phyloP scores from a whole-genome alignment of 2,329 filamentous ascomycete species.

The Acephala macrosclerotiorum region DNA sequence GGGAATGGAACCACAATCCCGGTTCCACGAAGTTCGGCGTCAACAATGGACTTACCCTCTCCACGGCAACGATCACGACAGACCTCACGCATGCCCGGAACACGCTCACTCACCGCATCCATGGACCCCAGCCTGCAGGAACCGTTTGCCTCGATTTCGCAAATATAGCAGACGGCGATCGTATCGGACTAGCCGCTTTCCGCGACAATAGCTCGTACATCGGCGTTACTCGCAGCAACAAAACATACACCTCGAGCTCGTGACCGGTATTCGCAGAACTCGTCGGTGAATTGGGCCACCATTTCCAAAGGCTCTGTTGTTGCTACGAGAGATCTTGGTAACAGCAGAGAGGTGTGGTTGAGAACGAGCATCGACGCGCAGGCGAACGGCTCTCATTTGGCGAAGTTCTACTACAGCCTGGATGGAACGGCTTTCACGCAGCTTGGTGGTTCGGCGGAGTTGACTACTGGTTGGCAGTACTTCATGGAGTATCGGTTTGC shows the following conservation, averaged over 20 bases:
- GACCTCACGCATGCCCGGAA: slow-evolving; percentile 58
- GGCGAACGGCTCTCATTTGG: slow-evolving; percentile 41
- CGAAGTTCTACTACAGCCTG: slow-evolving; percentile 52
- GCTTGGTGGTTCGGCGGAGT: slow-evolving; percentile 41
- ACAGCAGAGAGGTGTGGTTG: slow-evolving; percentile 47
- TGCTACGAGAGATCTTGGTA: slow-evolving; percentile 29
- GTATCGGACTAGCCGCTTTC: slow-evolving; percentile 59
- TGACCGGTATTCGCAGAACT: slow-evolving; percentile 41
- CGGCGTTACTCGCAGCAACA: slow-evolving; percentile 52
- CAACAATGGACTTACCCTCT: slow-evolving; percentile 53
- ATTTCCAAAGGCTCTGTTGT: slow-evolving; percentile 42
- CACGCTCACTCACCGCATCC: slow-evolving; percentile 55
- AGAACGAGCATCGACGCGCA: slow-evolving; percentile 48
- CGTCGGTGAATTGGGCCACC: slow-evolving; percentile 43
- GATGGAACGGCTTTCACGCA: slow-evolving; percentile 50
- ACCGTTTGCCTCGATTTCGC: slow-evolving; percentile 59
- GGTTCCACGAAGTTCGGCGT: slow-evolving; percentile 55
- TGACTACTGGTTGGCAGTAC: slow-evolving; percentile 54
- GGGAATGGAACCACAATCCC: slow-evolving; percentile 71
- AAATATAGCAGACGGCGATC: slow-evolving; percentile 58
- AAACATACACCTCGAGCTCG: slow-evolving; percentile 42
- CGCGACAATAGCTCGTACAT: slow-evolving; percentile 61
- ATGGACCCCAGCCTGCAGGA: slow-evolving; percentile 53
- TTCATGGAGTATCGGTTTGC: slow-evolving; percentile 58
- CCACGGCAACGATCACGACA: slow-evolving; percentile 57